A percentile compares a stretch with the other conserved stretches of the same genome.
These are phyloP conservation scores for Phyllosticta ampelicida DNA, from an alignment of 2,329 filamentous ascomycete genomes.

Conservation along the genomic window DNA sequence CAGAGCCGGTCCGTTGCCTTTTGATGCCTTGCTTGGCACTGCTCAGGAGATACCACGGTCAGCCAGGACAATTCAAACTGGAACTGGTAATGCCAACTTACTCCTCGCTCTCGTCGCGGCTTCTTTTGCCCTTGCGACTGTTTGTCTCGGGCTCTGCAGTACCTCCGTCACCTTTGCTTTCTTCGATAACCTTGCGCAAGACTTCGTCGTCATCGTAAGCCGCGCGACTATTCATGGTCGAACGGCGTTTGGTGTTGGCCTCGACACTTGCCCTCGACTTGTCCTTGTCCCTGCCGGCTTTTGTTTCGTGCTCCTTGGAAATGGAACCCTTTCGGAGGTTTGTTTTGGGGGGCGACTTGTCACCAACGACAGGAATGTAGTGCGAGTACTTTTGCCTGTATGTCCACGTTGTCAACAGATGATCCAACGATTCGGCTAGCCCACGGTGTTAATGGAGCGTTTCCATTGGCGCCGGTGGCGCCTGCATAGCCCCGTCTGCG, in stretches of 20 bases:
- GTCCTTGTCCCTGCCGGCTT: slow-evolving; percentile 45
- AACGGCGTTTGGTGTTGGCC: slow-evolving; percentile 68
- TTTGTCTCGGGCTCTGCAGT: slow-evolving; percentile 43
- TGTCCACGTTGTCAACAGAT: slow-evolving; percentile 1
- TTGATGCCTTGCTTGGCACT: slow-evolving; percentile 66
- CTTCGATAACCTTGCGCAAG: slow-evolving; percentile 79
- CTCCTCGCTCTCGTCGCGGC: slow-evolving; percentile 89
- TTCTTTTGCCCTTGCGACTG: slow-evolving; percentile 64
- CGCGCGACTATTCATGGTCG: slow-evolving; percentile 94
- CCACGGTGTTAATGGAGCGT: background rate
- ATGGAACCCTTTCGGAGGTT: slow-evolving; percentile 52
- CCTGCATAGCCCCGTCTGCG: background rate
- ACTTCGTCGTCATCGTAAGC: slow-evolving; percentile 94
- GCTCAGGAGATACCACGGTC: slow-evolving; percentile 11
- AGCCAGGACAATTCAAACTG: background rate
- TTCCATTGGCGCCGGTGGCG: slow-evolving; percentile 10
- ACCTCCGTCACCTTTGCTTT: slow-evolving; percentile 74
- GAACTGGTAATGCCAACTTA: slow-evolving; percentile 40
- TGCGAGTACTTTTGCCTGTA: slow-evolving; percentile 50
- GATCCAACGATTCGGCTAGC: background rate
- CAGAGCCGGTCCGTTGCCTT: slow-evolving; percentile 62
- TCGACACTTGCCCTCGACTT: slow-evolving; percentile 43
- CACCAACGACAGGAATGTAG: slow-evolving; percentile 50
- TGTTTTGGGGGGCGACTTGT: slow-evolving; percentile 38
- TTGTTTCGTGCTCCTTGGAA: slow-evolving; percentile 49